Conservation (phyloP, 257 asterid genomes). For the Petunia axillaris region DNA sequence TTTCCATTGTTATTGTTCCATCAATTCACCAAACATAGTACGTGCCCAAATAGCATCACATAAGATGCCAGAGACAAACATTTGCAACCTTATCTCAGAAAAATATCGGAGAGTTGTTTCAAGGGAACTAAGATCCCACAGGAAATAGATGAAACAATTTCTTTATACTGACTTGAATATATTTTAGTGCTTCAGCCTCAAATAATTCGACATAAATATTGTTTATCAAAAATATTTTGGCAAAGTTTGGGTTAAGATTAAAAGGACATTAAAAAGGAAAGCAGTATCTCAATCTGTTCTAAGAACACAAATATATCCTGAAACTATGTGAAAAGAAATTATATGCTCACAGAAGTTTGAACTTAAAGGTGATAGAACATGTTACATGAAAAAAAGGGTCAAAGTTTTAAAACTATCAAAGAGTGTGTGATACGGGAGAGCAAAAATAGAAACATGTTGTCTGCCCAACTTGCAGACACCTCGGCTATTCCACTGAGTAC, state of each 20-base stretch:
- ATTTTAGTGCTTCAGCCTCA: neutral
- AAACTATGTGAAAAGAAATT: neutral
- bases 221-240: neutral
- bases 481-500: neutral
- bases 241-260: neutral
- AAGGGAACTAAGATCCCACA: neutral
- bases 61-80: neutral
- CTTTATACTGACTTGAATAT: neutral
- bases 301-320: neutral
- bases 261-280: no score
- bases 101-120: neutral
- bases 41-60: neutral
- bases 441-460: no score
- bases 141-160: neutral
- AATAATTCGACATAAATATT: neutral
- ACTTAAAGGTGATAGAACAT: neutral
- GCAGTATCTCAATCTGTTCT: neutral
- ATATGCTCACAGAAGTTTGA: neutral
- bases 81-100: neutral
- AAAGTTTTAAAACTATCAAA: neutral
- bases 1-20: neutral
- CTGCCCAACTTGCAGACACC: neutral
- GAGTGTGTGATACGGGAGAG: neutral
- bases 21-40: neutral
- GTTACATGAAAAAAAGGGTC: no score